phyloP scores from a whole-genome alignment of 805 yeast species.

The Sugiyamaella lignohabitans region DNA sequence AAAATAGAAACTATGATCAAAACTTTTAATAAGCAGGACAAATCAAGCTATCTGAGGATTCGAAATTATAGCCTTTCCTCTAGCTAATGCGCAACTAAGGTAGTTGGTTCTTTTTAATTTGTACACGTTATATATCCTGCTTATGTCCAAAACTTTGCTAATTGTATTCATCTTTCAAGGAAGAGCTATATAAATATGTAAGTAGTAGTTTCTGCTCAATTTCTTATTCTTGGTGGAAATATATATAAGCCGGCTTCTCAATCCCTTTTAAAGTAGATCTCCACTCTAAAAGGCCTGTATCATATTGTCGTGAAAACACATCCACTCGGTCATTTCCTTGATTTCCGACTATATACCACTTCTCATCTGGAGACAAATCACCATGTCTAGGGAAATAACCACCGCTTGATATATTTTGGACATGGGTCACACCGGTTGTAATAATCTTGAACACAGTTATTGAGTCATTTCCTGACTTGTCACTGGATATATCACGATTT shows the following conservation, averaged over 20 bases:
- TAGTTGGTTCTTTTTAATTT: too few relatives aligned
- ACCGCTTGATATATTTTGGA: slow-evolving; percentile 8
- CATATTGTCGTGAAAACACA: slow-evolving; percentile 6
- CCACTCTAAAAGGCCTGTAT: slow-evolving; percentile 7
- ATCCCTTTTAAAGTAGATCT: slow-evolving; percentile 5
- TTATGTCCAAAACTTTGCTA: too few relatives aligned
- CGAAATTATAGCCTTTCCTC: too few relatives aligned
- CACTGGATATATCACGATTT: slow-evolving; percentile 8
- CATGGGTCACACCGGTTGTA: slow-evolving; percentile 1
- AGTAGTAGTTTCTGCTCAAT: too few relatives aligned
- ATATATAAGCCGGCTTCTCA: slow-evolving; percentile 5
- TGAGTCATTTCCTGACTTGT: slow-evolving; percentile 9
- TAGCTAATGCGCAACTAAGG: too few relatives aligned
- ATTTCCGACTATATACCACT: slow-evolving; percentile 8
- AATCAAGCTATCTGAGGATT: too few relatives aligned
- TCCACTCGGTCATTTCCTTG: slow-evolving; percentile 7
- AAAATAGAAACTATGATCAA: too few relatives aligned
- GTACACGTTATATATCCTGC: too few relatives aligned
- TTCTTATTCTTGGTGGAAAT: not conserved
- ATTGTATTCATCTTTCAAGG: too few relatives aligned
- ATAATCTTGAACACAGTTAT: slow-evolving; percentile 8
- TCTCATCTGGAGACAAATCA: slow-evolving; percentile 8
- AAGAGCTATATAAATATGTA: too few relatives aligned
- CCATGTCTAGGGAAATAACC: slow-evolving; percentile 11
- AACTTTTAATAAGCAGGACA: too few relatives aligned